These are phyloP conservation scores for Alternaria sp. DNA, from an alignment of 2,329 filamentous ascomycete species.

Conservation along the genomic window DNA sequence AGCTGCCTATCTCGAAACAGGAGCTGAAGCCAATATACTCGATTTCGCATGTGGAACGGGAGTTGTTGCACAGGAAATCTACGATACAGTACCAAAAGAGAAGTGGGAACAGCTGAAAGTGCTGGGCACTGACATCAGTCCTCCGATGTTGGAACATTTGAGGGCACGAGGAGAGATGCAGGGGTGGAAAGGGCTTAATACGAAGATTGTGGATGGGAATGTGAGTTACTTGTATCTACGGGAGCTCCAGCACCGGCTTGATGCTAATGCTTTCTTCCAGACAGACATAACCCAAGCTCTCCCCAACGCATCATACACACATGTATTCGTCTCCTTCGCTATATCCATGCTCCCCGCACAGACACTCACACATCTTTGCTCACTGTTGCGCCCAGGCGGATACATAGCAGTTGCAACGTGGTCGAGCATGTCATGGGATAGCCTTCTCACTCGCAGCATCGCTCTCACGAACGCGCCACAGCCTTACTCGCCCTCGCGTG, in stretches of 20 bases:
- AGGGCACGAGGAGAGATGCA: constrained; percentile 15
- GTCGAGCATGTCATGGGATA: constrained; percentile 24
- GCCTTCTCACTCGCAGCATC: constrained; percentile 11
- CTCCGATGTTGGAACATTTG: constrained; percentile 29
- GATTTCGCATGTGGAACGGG: constrained; percentile 39
- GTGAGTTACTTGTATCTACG: neutral
- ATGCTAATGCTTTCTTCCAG: neutral
- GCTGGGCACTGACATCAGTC: constrained; percentile 30
- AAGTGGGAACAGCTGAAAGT: constrained; percentile 24
- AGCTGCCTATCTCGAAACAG: neutral
- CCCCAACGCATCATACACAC: constrained; percentile 20
- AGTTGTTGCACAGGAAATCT: constrained; percentile 26
- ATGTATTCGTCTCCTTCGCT: constrained; percentile 32
- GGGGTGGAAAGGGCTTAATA: constrained; percentile 27
- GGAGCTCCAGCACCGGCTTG: neutral
- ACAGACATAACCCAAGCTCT: constrained; percentile 16
- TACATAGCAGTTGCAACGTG: constrained; percentile 33
- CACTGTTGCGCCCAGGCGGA: constrained; percentile 19
- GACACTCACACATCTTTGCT: constrained; percentile 6
- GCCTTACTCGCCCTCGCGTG: constrained; percentile 8
- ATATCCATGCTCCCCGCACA: constrained; percentile 24
- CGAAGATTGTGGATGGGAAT: constrained; percentile 23
- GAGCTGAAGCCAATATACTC: constrained; percentile 17
- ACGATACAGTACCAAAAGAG: constrained; percentile 17
- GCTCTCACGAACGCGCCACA: constrained; percentile 1